Conservation (phyloP, 176 grass and related monocot genomes). For the Chloris gayana region DNA sequence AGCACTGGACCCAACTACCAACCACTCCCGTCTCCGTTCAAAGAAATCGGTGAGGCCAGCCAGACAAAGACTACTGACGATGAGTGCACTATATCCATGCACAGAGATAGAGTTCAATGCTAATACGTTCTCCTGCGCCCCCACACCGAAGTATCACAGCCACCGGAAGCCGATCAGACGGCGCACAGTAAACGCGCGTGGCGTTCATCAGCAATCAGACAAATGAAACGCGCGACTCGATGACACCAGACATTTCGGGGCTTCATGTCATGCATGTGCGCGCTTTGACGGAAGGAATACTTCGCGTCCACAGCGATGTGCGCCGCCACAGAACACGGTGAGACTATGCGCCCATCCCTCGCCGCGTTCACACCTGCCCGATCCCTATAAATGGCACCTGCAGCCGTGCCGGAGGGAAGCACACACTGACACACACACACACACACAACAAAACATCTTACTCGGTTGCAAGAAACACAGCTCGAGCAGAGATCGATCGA, state of each 20-base stretch:
- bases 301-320: not conserved
- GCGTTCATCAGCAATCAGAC: not conserved
- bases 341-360: not conserved
- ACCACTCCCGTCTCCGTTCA: not conserved
- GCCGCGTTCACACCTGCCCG: not conserved
- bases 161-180: not conserved
- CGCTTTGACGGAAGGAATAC: not conserved
- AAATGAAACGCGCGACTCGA: too few species aligned
- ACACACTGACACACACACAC: too few species aligned
- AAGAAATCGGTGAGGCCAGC: not conserved
- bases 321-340: not conserved
- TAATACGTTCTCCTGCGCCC: not conserved
- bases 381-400: not conserved
- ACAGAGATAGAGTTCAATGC: not conserved
- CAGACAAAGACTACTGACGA: not conserved
- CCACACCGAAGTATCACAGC: not conserved
- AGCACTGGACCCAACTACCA: not conserved
- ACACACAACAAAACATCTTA: not conserved
- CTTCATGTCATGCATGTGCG: too few species aligned
- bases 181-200: not conserved
- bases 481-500: constrained; percentile 7
- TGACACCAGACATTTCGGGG: too few species aligned
- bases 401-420: not conserved
- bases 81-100: not conserved
- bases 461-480: not conserved